Conservation (phyloP, 129 eudicot genomes). For the Kitagawia praeruptora region DNA sequence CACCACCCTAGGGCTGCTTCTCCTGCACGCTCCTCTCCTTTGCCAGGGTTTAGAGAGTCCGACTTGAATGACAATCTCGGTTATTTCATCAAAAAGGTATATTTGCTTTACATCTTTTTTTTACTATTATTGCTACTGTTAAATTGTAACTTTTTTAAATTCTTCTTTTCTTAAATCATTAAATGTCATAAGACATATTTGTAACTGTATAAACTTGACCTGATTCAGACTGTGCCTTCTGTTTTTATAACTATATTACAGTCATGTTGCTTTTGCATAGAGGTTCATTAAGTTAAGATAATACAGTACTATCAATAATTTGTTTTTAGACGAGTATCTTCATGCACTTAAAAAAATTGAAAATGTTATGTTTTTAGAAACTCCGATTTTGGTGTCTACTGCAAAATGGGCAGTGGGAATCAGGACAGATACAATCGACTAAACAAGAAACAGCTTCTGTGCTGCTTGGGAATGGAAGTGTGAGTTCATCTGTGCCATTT, state of each 20-base stretch:
- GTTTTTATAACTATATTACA: neutral
- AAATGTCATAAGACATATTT: too few relatives aligned
- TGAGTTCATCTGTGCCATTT: slow-evolving; percentile 33
- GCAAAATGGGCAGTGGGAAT: slow-evolving; percentile 63
- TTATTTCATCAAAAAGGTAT: too few relatives aligned
- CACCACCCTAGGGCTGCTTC: slow-evolving; percentile 6
- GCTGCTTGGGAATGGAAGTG: slow-evolving; percentile 60
- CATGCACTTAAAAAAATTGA: slow-evolving; percentile 6
- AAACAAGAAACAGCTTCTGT: slow-evolving; percentile 61
- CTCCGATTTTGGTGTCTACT: slow-evolving; percentile 86
- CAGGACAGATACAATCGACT: slow-evolving; percentile 68
- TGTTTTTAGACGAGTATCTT: neutral
- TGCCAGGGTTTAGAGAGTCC: slow-evolving; percentile 19
- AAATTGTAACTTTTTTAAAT: too few relatives aligned
- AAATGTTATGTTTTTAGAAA: slow-evolving; percentile 48
- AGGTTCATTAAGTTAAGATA: neutral
- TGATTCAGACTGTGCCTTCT: neutral
- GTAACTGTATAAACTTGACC: too few relatives aligned
- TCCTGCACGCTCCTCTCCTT: neutral
- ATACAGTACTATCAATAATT: neutral
- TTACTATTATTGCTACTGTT: too few relatives aligned
- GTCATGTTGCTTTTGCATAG: neutral
- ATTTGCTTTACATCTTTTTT: too few relatives aligned
- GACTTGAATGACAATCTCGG: slow-evolving; percentile 61
- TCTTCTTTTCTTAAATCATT: too few relatives aligned